Base-by-base conservation (phyloP, 2,329 filamentous ascomycete species). In the Botrytis galanthina region DNA sequence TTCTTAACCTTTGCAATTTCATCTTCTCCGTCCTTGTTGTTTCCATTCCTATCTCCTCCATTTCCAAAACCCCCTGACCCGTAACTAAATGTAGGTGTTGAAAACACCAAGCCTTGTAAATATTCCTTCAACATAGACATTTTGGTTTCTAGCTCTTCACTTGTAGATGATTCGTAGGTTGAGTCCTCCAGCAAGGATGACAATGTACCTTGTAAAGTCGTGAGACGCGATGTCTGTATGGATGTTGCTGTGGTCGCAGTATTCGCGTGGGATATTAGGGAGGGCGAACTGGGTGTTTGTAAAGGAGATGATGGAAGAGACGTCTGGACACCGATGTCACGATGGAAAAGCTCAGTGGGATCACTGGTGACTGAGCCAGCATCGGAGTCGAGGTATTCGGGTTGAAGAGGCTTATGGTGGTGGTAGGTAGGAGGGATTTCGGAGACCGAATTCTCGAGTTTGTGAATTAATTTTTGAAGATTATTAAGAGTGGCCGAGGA, bases 241-340 rank as follows among this genome's bases (percentile, higher is more conserved):
- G 77, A 81, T 75, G 78, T 83, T 71, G 73, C 62, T 7, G 73
- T 39, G 66, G 74, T 26, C 35, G 67, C 46, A 4, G 48, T 51
- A 66, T 44, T 42, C 54, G 46, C 74, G 22, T 59, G 80, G 76
- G n/a, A 84, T 12, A 57, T 69, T 22, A 57, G 51, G 82, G 16
- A 73, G 29, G 59, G 59, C 44, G 78, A 63, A 70, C 80, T 78
- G 63, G 79, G 78, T 35, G 73, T 54, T 66, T 54, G 54, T 20
- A 57, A 18, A 35, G 69, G 59, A 14, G 75, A 35, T 37, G 81
- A 78, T 0, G 83, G 83, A 1, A 85, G 85, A 0, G 89, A 90
- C 0, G 93, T 96, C 82, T 96, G 93, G 1, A 93, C 92, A 76
- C 92, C 92, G 74, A 93, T 87, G 80, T 96, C 93, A 63, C 92